Evolutionary conservation across 1,139 yeast genomes (phyloP), one percentile per base, ranked within the genome.

Genomic region (Arxiozyma telluris): DNA sequence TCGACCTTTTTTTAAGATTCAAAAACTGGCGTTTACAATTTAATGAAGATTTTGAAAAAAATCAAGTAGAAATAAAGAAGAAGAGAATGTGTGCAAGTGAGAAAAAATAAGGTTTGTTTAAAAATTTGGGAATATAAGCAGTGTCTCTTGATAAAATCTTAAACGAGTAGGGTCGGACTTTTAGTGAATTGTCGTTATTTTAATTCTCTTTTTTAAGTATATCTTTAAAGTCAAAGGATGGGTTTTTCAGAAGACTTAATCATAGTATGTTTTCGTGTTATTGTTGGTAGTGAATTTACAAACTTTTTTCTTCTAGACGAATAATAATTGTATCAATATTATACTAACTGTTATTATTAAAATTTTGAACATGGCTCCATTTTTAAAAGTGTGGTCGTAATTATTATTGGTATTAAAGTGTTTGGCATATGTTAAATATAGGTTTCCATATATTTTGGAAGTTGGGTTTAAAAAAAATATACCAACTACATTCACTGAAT

Each of bases 381-480:
- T 34, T 34, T 15, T 2, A n/a, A 34, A 15, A 34, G 39, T 15
- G 6, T 15, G 3, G 17, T 34, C 3, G 12, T 15, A 15, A 34
- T 34, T 12, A 34, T 6, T 34, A 8, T 34, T 15, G n/a, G 22
- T 45, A 41, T 45, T 41, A 4, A 1, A 62, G 65, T 57, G 63
- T 47, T 52, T 62, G 41, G 61, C 62, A 22, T 46, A 59, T 11
- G 61, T 63, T 5, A 62, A 61, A 50, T 47, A 38, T 22, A 56
- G 59, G 30, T 61, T 61, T 52, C 62, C 61, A 11, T 34, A 38
- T 20, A 34, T 46, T 38, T 46, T 46, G 12, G 18, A 21, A 7
- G 30, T 27, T 34, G 27, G n/a, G 41, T 6, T 7, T 22, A n/a
- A 18, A 45, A 7, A 18, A 18, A 20, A 21, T 30, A 8, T 30